A percentile compares a stretch with the other conserved stretches of the same genome.
These are phyloP conservation scores for Lentinula lateritia DNA, from an alignment of 768 basidiomycete species.

Conservation along the genomic window DNA sequence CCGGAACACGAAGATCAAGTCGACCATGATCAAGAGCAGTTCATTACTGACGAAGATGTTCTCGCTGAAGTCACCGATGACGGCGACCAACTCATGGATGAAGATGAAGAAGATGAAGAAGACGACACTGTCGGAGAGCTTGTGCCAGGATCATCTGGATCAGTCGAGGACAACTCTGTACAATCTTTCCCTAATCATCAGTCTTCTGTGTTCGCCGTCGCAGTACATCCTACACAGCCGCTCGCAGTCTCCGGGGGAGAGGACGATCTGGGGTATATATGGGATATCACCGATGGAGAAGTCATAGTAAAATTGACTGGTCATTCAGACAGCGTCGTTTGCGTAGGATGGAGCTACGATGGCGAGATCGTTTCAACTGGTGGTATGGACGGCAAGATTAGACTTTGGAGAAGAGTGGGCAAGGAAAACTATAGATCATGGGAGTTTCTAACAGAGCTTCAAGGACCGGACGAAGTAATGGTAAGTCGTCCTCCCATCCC, in stretches of 20 bases:
- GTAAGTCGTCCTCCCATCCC: conserved; percentile 38
- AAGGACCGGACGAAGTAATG: conserved; percentile 94
- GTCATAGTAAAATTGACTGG: conserved; percentile 82
- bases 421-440: conserved; percentile 71
- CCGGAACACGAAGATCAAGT: conserved; percentile 38
- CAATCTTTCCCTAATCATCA: conserved; percentile 66
- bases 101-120: conserved; percentile 51
- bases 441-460: conserved; percentile 92
- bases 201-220: conserved; percentile 78
- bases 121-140: conserved; percentile 36
- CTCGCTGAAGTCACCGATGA: conserved; percentile 60
- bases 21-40: conserved; percentile 40
- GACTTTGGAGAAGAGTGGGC: conserved; percentile 86
- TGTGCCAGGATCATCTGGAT: conserved; percentile 32
- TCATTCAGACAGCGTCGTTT: conserved; percentile 87
- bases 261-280: conserved; percentile 92
- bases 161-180: conserved; percentile 55
- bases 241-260: conserved; percentile 92
- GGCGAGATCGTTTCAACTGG: conserved; percentile 94
- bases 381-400: conserved; percentile 95
- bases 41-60: conserved; percentile 63
- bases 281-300: conserved; percentile 81
- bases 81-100: conserved; percentile 68
- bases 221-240: conserved; percentile 77
- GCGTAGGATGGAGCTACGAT: conserved; percentile 74